These are phyloP conservation scores for Mycena galopus DNA, from an alignment of 768 basidiomycete genomes.

Conservation along the genomic window DNA sequence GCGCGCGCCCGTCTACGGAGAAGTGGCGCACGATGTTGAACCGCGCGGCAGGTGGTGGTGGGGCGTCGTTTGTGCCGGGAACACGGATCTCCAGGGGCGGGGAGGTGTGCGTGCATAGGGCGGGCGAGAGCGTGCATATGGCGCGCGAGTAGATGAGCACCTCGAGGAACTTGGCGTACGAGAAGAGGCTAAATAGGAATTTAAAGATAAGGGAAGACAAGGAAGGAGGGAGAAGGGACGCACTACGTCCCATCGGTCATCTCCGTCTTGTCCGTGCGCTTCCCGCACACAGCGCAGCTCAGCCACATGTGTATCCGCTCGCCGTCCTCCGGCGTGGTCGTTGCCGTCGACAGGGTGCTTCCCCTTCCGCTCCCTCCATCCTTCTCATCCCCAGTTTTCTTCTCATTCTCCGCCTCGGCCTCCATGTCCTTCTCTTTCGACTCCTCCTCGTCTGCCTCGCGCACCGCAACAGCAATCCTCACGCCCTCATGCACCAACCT, in stretches of 20 bases:
- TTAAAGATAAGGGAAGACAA: not conserved
- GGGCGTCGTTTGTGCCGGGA: not conserved
- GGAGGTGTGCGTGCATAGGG: conserved; percentile 64
- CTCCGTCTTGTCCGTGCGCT: conserved; percentile 45
- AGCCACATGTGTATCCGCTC: conserved; percentile 58
- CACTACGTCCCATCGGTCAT: conserved; percentile 69
- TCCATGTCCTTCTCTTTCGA: not conserved
- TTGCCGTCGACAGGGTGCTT: not conserved
- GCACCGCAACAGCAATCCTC: conserved; percentile 43
- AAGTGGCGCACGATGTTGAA: conserved; percentile 61
- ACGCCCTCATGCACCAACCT: conserved; percentile 52
- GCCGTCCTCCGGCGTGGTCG: not conserved
- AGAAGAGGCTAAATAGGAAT: conserved; percentile 52
- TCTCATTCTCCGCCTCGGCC: conserved; percentile 14
- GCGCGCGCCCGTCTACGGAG: conserved; percentile 39
- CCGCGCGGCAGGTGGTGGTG: conserved; percentile 40
- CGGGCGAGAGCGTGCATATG: conserved; percentile 49
- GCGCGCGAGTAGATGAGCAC: conserved; percentile 61
- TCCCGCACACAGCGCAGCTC: conserved; percentile 62
- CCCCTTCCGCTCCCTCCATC: not conserved
- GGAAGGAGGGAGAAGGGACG: conserved; percentile 41
- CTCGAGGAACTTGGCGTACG: conserved; percentile 72
- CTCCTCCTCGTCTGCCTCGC: not conserved
- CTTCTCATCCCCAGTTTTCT: not conserved
- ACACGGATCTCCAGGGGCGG: conserved; percentile 27